Conservation (phyloP, 2,329 filamentous ascomycete species). For the Alternaria sp. region DNA sequence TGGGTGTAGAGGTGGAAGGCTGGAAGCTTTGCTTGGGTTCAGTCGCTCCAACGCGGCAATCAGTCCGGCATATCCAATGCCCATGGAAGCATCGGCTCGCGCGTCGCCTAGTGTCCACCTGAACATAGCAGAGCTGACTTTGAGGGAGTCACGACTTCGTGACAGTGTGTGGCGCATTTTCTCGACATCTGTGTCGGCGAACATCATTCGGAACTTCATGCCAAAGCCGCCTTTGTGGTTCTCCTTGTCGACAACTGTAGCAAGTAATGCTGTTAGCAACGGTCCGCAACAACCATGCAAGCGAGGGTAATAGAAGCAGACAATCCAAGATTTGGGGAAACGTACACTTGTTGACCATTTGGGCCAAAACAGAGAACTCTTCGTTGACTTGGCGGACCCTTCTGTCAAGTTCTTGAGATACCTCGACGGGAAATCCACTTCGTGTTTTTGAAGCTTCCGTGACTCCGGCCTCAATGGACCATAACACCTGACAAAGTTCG, state of each 20-base stretch:
- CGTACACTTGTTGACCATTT: slow-evolving; percentile 62
- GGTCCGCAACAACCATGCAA: background rate
- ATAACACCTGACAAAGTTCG: slow-evolving; percentile 61
- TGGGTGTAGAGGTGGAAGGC: slow-evolving; percentile 33
- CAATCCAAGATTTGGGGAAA: background rate
- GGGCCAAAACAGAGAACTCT: slow-evolving; percentile 68
- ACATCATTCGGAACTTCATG: slow-evolving; percentile 65
- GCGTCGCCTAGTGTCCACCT: slow-evolving; percentile 67
- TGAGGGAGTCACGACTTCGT: slow-evolving; percentile 66
- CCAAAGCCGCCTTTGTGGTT: slow-evolving; percentile 64
- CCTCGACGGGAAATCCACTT: slow-evolving; percentile 64
- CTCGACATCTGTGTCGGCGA: slow-evolving; percentile 63
- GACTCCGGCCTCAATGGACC: slow-evolving; percentile 72
- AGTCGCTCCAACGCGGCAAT: slow-evolving; percentile 67
- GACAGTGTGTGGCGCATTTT: slow-evolving; percentile 64
- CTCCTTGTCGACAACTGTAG: slow-evolving; percentile 65
- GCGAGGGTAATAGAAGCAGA: background rate
- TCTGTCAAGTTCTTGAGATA: slow-evolving; percentile 68
- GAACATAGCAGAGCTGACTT: slow-evolving; percentile 69
- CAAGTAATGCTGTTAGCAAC: background rate
- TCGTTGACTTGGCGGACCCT: slow-evolving; percentile 67
- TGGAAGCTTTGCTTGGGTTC: slow-evolving; percentile 35
- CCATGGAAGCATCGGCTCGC: slow-evolving; percentile 65
- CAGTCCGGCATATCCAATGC: slow-evolving; percentile 71
- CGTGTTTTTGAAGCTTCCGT: slow-evolving; percentile 50